phyloP scores from a whole-genome alignment of 1,284 basidiomycete genomes.

The Mycocalia duriaeana region DNA sequence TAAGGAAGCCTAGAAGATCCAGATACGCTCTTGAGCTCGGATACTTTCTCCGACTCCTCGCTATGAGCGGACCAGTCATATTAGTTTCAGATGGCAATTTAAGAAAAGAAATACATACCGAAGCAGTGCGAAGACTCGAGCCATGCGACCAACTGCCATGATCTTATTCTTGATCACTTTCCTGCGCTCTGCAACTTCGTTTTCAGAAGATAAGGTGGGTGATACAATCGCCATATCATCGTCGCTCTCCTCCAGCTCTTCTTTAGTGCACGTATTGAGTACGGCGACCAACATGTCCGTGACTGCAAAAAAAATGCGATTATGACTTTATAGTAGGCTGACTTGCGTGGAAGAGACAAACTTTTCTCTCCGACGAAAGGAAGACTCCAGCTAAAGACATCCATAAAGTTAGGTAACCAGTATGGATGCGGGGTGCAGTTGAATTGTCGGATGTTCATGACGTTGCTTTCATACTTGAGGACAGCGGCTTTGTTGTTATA shows the following conservation, averaged over 20 bases:
- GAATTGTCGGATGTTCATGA: slow-evolving; percentile 96
- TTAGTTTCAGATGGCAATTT: slow-evolving; percentile 2
- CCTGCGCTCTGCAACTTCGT: slow-evolving; percentile 48
- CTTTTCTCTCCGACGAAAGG: slow-evolving; percentile 98
- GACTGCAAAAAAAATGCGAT: slow-evolving; percentile 50
- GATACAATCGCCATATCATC: slow-evolving; percentile 28
- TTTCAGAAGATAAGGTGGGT: slow-evolving; percentile 30
- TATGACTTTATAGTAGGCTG: slow-evolving; percentile 29
- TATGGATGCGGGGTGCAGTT: slow-evolving; percentile 91
- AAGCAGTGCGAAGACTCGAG: slow-evolving; percentile 91
- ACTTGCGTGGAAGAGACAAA: slow-evolving; percentile 39
- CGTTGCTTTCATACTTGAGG: slow-evolving; percentile 96
- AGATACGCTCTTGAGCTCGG: slow-evolving; percentile 56
- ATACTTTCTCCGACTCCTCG: slow-evolving; percentile 91
- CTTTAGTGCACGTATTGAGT: slow-evolving; percentile 88
- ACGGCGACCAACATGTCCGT: slow-evolving; percentile 97
- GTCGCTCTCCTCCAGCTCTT: slow-evolving; percentile 80
- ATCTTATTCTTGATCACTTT: slow-evolving; percentile 98
- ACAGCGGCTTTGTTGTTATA: slow-evolving; percentile 96
- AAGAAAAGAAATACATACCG: slow-evolving; percentile 52
- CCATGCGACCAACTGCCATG: slow-evolving; percentile 94
- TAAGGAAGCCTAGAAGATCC: slow-evolving; percentile 37
- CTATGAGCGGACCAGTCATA: slow-evolving; percentile 31
- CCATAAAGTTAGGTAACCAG: slow-evolving; percentile 97
- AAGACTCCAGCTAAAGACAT: slow-evolving; percentile 98